These are phyloP conservation scores for Croton setiger DNA, from an alignment of 441 rosid genomes.

Conservation along the genomic window DNA sequence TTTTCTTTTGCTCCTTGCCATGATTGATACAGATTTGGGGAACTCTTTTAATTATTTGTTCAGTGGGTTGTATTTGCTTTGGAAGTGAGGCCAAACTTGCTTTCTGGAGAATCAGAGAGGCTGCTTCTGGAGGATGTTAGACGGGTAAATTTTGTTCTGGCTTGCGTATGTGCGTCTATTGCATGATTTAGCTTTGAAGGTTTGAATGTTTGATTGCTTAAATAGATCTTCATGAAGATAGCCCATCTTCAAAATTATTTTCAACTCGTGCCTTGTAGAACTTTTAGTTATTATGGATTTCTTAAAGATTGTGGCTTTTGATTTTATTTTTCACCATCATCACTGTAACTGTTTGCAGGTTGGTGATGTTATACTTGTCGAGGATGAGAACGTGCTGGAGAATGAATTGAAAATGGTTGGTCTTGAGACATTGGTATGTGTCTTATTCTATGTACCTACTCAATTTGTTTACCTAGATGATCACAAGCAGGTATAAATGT, in stretches of 20 bases:
- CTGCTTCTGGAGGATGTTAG: slow-evolving; percentile 57
- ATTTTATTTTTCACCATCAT: background rate
- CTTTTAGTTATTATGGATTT: background rate
- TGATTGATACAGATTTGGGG: background rate
- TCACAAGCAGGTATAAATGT: background rate
- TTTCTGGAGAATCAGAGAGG: slow-evolving; percentile 80
- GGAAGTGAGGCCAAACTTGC: slow-evolving; percentile 78
- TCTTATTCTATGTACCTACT: slow-evolving; percentile 6
- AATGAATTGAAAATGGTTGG: slow-evolving; percentile 59
- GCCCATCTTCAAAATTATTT: background rate
- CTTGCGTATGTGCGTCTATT: background rate
- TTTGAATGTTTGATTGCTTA: background rate
- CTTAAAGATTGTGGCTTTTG: background rate
- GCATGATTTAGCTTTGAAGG: background rate
- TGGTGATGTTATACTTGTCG: slow-evolving; percentile 84
- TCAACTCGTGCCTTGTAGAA: background rate
- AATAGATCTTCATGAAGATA: no score
- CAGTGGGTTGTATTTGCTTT: slow-evolving; percentile 74
- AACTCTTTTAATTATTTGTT: background rate
- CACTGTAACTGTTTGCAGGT: slow-evolving; percentile 41
- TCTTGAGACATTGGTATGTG: slow-evolving; percentile 78
- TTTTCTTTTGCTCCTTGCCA: background rate
- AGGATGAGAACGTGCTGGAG: slow-evolving; percentile 58
- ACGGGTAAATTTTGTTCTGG: slow-evolving; percentile 39
- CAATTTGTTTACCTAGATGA: background rate